Percentiles rank a stretch among this genome's conserved stretches.
phyloP scores from a whole-genome alignment of 345 rosid species.

The Eutrema yunnanense region DNA sequence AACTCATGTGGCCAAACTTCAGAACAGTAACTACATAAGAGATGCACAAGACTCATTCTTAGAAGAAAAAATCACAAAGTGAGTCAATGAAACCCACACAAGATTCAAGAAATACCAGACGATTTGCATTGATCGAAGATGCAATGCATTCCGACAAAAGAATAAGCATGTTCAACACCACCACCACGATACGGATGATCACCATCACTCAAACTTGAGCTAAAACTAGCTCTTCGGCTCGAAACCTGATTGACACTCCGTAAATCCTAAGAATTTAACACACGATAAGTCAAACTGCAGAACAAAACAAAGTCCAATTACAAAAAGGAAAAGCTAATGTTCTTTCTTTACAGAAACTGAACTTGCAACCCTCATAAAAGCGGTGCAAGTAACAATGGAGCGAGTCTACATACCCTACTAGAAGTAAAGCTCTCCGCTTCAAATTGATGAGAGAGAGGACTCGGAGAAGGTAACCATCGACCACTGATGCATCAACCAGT shows the following conservation, averaged over 20 bases:
- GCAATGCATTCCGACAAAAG: conserved; percentile 97
- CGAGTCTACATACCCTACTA: conserved; percentile 50
- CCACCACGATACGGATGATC: conserved; percentile 50
- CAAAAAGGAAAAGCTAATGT: neutral
- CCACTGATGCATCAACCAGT: conserved; percentile 94
- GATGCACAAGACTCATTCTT: conserved; percentile 9
- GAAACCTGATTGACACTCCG: conserved; percentile 54
- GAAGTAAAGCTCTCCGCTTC: conserved; percentile 86
- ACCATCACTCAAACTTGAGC: conserved; percentile 70
- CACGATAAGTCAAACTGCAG: neutral
- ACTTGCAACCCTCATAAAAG: neutral
- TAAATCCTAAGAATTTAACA: conserved; percentile 51
- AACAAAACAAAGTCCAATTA: neutral
- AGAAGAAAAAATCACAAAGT: neutral
- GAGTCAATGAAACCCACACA: conserved; percentile 2
- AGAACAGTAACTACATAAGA: conserved; percentile 74
- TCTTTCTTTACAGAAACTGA: neutral
- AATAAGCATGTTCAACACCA: conserved; percentile 73
- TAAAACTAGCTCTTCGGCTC: conserved; percentile 71
- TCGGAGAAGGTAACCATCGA: conserved; percentile 68
- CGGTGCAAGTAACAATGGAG: neutral
- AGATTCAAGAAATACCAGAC: conserved; percentile 44
- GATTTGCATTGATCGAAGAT: conserved; percentile 96
- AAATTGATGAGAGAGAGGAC: conserved; percentile 52
- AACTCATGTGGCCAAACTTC: conserved; percentile 96